Conservation (phyloP, 1,139 yeast genomes). For the Hansenula lynferdii region DNA sequence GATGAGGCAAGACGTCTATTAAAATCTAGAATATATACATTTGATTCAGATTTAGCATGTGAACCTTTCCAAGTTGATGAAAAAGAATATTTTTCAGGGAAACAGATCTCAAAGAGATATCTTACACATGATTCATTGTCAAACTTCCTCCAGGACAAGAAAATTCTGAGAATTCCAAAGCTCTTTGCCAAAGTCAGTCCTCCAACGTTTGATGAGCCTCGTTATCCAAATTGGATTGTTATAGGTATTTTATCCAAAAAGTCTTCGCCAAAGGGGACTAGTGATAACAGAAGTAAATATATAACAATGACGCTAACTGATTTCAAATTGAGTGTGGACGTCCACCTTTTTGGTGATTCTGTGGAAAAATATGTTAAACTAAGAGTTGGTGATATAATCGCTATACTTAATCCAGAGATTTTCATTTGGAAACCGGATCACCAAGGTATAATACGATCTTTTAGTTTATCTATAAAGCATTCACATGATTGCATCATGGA, state of each 20-base stretch:
- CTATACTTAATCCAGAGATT: slow-evolving; percentile 69
- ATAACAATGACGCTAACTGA: slow-evolving; percentile 65
- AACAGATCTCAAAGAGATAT: slow-evolving; percentile 40
- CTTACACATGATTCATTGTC: slow-evolving; percentile 31
- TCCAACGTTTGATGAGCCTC: slow-evolving; percentile 67
- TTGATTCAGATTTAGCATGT: slow-evolving; percentile 21
- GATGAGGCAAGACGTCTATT: slow-evolving; percentile 20
- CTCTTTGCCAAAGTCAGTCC: slow-evolving; percentile 60
- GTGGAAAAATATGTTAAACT: slow-evolving; percentile 70
- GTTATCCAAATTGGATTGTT: slow-evolving; percentile 69
- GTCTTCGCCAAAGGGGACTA: slow-evolving; percentile 43
- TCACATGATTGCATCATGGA: slow-evolving; percentile 54
- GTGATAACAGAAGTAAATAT: slow-evolving; percentile 44
- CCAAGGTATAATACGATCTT: slow-evolving; percentile 36
- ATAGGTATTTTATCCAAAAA: slow-evolving; percentile 64
- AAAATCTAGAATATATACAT: slow-evolving; percentile 31
- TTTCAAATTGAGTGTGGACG: slow-evolving; percentile 50
- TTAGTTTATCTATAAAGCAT: slow-evolving; percentile 55
- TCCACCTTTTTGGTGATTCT: slow-evolving; percentile 64
- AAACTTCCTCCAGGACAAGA: slow-evolving; percentile 37
- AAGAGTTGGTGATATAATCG: slow-evolving; percentile 68
- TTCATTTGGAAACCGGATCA: slow-evolving; percentile 33
- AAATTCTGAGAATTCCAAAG: slow-evolving; percentile 50
- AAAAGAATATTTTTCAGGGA: slow-evolving; percentile 30
- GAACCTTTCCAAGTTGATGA: slow-evolving; percentile 27